Evolutionary conservation across 78 protist genomes (phyloP).

Genomic region (Acrasis kona): DNA sequence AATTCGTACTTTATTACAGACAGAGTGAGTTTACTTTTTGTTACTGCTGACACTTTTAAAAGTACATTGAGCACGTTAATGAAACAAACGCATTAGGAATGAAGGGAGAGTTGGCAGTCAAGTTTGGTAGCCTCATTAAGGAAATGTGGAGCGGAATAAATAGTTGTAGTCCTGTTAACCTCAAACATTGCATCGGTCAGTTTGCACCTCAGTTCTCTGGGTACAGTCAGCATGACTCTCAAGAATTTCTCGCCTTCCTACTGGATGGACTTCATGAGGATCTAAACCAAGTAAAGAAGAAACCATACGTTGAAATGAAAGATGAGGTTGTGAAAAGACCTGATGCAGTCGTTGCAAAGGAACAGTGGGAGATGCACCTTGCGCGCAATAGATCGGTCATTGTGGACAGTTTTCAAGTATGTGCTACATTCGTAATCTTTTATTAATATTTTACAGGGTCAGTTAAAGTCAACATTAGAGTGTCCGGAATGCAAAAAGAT

Average conservation of each 20-base stretch:
- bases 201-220: slow-evolving; percentile 79
- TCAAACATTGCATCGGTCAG: slow-evolving; percentile 47
- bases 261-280: slow-evolving; percentile 88
- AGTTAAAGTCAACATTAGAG: slow-evolving; percentile 33
- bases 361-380: slow-evolving; percentile 52
- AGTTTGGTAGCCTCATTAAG: slow-evolving; percentile 50
- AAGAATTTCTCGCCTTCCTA: slow-evolving; percentile 60
- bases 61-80: slow-evolving; percentile 46
- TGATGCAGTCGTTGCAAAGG: neutral
- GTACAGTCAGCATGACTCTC: slow-evolving; percentile 72
- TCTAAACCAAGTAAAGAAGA: slow-evolving; percentile 50
- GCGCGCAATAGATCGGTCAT: slow-evolving; percentile 58
- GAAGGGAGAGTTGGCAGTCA: slow-evolving; percentile 65
- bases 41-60: too few relatives aligned
- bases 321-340: slow-evolving; percentile 17
- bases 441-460: too few relatives aligned
- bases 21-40: slow-evolving; percentile 24
- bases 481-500: slow-evolving; percentile 42
- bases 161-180: slow-evolving; percentile 32
- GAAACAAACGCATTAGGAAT: slow-evolving; percentile 53
- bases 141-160: slow-evolving; percentile 63
- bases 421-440: too few relatives aligned
- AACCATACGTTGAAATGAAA: slow-evolving; percentile 37
- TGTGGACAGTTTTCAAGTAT: slow-evolving; percentile 73
- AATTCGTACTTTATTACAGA: slow-evolving; percentile 43